Evolutionary conservation across 2,329 filamentous ascomycete species (phyloP).

Genomic region (Talaromyces verruculosus): DNA sequence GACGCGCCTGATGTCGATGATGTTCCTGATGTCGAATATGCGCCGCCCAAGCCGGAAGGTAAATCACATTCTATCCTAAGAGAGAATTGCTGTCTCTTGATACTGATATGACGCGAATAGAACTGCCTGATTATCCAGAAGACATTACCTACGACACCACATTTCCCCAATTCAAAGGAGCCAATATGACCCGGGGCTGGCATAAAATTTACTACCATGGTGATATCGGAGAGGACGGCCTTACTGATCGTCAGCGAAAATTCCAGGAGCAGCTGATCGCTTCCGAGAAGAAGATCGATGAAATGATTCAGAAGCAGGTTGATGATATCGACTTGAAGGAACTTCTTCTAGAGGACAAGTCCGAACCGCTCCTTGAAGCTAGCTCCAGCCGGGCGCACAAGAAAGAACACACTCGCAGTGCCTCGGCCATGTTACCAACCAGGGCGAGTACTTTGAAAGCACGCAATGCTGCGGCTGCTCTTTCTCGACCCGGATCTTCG

Average conservation of each 20-base stretch:
- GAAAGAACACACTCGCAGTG: slow-evolving; percentile 27
- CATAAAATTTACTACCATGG: slow-evolving; percentile 51
- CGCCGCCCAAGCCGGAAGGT: slow-evolving; percentile 69
- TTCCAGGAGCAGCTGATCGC: slow-evolving; percentile 65
- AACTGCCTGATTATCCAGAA: slow-evolving; percentile 47
- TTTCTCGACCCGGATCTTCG: slow-evolving; percentile 33
- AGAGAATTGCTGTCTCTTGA: not conserved
- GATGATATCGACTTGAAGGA: slow-evolving; percentile 59
- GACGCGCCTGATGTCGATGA: slow-evolving; percentile 50
- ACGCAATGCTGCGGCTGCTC: slow-evolving; percentile 42
- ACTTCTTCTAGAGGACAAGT: slow-evolving; percentile 25
- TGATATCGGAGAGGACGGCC: slow-evolving; percentile 53
- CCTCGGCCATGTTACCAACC: not conserved
- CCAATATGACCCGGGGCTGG: slow-evolving; percentile 54
- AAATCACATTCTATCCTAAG: slow-evolving; percentile 26
- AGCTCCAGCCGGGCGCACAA: slow-evolving; percentile 30
- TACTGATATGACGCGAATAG: slow-evolving; percentile 52
- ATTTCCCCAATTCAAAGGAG: slow-evolving; percentile 54
- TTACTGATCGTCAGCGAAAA: slow-evolving; percentile 67
- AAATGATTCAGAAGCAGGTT: slow-evolving; percentile 66
- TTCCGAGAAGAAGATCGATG: slow-evolving; percentile 63
- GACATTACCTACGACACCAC: slow-evolving; percentile 50
- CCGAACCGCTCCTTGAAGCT: slow-evolving; percentile 31
- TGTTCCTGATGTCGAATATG: slow-evolving; percentile 83
- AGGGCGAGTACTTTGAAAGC: slow-evolving; percentile 42